A percentile compares a stretch with the other conserved stretches of the same genome.
Evolutionary conservation across 2,329 filamentous ascomycete species (phyloP).

Genomic region (Rutstroemia sp.): DNA sequence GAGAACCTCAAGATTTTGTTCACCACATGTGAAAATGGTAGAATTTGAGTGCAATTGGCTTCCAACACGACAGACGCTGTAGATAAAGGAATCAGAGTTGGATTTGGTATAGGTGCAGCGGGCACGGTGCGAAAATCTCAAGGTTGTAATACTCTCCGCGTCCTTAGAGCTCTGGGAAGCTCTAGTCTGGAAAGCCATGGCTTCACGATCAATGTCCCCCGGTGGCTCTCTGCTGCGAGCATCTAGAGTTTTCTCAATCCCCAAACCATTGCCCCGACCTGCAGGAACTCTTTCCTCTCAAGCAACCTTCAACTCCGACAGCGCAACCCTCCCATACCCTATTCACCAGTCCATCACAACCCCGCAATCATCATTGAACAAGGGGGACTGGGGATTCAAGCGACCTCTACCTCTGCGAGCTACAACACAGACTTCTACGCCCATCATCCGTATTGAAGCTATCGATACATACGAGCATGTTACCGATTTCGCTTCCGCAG

Average conservation of each 20-base stretch:
- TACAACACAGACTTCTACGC: conserved; percentile 64
- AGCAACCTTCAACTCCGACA: conserved; percentile 49
- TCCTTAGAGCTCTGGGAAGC: neutral
- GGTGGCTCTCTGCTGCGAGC: conserved; percentile 68
- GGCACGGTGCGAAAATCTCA: neutral
- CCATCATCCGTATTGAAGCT: conserved; percentile 66
- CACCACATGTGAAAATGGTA: neutral
- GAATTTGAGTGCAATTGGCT: neutral
- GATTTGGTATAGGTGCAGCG: neutral
- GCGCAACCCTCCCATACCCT: conserved; percentile 71
- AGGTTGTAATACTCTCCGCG: neutral
- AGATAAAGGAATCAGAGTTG: neutral
- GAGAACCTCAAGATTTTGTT: conserved; percentile 7
- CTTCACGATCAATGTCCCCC: conserved; percentile 42
- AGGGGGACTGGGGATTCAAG: conserved; percentile 92
- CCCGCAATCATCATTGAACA: conserved; percentile 60
- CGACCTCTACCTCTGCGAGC: conserved; percentile 70
- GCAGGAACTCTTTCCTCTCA: conserved; percentile 40
- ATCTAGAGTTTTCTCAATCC: conserved; percentile 85
- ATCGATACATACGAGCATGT: conserved; percentile 83
- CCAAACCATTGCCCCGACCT: conserved; percentile 63
- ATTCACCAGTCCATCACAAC: conserved; percentile 77
- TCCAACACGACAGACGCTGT: neutral
- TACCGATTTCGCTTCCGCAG: conserved; percentile 79
- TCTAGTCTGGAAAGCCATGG: conserved; percentile 19